phyloP scores from a whole-genome alignment of 2,329 filamentous ascomycete species.

The Trichoderma oligosporum region DNA sequence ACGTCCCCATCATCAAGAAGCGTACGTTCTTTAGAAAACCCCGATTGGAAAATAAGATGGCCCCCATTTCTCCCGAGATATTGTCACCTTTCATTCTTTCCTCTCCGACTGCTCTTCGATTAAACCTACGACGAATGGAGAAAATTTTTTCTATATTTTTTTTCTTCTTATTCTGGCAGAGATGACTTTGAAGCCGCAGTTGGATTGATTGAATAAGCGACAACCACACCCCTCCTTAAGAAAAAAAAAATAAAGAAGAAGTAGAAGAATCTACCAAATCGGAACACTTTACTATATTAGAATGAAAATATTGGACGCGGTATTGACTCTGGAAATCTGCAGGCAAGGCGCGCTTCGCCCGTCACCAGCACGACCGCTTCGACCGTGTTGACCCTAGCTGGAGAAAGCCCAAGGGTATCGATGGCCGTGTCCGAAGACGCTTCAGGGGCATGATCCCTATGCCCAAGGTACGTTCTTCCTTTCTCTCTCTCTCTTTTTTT shows the following conservation, averaged over 20 bases:
- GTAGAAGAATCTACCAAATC: too few species aligned
- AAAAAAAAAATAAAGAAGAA: neutral
- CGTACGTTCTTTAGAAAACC: slow-evolving; percentile 68
- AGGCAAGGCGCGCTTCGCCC: slow-evolving; percentile 93
- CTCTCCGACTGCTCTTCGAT: slow-evolving; percentile 8
- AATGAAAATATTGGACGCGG: slow-evolving; percentile 16
- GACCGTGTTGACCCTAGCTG: slow-evolving; percentile 86
- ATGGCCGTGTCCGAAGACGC: slow-evolving; percentile 93
- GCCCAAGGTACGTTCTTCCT: slow-evolving; percentile 78
- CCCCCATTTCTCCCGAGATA: neutral
- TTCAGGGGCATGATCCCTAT: slow-evolving; percentile 95
- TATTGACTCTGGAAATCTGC: slow-evolving; percentile 41
- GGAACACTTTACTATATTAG: neutral
- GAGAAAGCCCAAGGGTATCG: slow-evolving; percentile 99
- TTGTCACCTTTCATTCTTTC: neutral
- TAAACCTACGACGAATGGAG: slow-evolving; percentile 1
- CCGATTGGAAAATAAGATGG: neutral
- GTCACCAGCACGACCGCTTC: slow-evolving; percentile 97
- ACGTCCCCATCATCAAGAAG: slow-evolving; percentile 99
- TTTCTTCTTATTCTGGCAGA: too few species aligned
- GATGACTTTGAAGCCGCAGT: slow-evolving; percentile 10
- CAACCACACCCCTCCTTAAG: too few species aligned
- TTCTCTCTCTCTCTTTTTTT: too few species aligned
- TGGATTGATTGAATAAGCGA: slow-evolving; percentile 2
- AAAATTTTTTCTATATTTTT: too few species aligned